These are phyloP conservation scores for Mortierella sp. DNA, from an alignment of 371 early-diverging fungal genomes.

Conservation along the genomic window DNA sequence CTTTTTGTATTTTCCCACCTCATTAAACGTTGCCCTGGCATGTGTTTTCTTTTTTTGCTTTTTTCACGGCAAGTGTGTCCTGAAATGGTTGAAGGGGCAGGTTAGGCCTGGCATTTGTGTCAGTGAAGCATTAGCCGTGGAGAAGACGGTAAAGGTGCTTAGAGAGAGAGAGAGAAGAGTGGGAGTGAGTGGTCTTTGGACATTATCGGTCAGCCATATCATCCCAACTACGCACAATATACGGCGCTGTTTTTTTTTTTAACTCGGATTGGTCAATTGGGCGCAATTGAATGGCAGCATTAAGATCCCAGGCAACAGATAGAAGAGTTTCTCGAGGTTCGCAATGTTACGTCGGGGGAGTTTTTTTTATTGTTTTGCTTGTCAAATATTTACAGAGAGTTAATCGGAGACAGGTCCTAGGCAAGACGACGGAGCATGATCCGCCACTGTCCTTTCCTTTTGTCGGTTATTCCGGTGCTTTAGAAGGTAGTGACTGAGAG, in stretches of 20 bases:
- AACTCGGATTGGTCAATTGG: too few relatives aligned
- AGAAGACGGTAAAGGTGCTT: too few relatives aligned
- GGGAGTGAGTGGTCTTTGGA: too few relatives aligned
- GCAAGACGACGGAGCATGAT: background rate
- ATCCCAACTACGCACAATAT: too few relatives aligned
- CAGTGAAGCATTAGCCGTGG: too few relatives aligned
- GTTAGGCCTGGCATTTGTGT: too few relatives aligned
- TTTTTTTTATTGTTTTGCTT: background rate
- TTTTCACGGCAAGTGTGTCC: background rate
- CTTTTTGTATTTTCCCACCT: background rate
- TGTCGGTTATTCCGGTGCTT: background rate
- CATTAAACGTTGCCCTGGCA: background rate
- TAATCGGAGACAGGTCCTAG: background rate
- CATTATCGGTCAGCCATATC: too few relatives aligned
- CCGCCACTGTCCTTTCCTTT: background rate
- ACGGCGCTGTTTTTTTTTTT: too few relatives aligned
- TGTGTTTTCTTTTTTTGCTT: background rate
- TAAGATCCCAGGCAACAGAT: background rate
- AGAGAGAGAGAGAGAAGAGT: too few relatives aligned
- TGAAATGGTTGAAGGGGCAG: background rate
- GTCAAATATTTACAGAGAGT: background rate
- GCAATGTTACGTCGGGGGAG: background rate
- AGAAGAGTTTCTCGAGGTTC: too few relatives aligned
- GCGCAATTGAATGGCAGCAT: background rate
- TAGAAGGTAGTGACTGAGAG: background rate